phyloP scores from a whole-genome alignment of 2,329 filamentous ascomycete species.

The Nemania sp. region DNA sequence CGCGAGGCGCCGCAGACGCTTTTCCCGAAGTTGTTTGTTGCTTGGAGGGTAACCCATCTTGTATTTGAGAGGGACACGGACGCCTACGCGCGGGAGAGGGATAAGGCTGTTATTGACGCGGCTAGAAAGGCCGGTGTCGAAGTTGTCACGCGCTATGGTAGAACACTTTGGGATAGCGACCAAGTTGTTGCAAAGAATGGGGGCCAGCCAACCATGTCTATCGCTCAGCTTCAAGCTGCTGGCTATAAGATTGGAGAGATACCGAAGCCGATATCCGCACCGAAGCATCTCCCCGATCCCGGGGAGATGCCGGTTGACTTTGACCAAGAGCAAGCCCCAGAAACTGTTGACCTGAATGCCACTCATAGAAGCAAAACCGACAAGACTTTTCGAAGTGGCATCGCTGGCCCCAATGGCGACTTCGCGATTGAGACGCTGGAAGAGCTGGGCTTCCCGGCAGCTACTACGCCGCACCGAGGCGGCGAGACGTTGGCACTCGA shows the following conservation, averaged over 20 bases:
- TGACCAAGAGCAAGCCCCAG: conserved; percentile 57
- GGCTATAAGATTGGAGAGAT: conserved; percentile 67
- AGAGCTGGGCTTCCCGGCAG: conserved; percentile 69
- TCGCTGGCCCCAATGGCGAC: conserved; percentile 70
- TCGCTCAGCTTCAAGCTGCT: conserved; percentile 66
- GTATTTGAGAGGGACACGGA: conserved; percentile 83
- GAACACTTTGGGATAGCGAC: conserved; percentile 76
- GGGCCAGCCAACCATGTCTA: conserved; percentile 76
- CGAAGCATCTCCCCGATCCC: conserved; percentile 64
- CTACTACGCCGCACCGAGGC: conserved; percentile 69
- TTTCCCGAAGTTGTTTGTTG: conserved; percentile 72
- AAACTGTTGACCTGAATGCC: conserved; percentile 62
- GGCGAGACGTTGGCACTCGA: conserved; percentile 70
- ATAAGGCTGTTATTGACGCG: conserved; percentile 61
- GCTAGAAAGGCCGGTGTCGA: conserved; percentile 69
- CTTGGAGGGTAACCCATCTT: conserved; percentile 74
- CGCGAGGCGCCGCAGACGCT: conserved; percentile 74
- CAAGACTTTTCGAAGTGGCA: conserved; percentile 56
- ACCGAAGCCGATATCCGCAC: conserved; percentile 63
- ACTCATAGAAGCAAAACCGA: conserved; percentile 58
- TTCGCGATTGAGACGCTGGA: conserved; percentile 73
- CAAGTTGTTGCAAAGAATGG: conserved; percentile 67
- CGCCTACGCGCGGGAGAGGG: conserved; percentile 68
- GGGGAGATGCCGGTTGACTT: conserved; percentile 65
- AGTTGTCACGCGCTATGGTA: conserved; percentile 66